phyloP scores from a whole-genome alignment of 164 flowering plant species.

The Kalanchoe fedtschenkoi region DNA sequence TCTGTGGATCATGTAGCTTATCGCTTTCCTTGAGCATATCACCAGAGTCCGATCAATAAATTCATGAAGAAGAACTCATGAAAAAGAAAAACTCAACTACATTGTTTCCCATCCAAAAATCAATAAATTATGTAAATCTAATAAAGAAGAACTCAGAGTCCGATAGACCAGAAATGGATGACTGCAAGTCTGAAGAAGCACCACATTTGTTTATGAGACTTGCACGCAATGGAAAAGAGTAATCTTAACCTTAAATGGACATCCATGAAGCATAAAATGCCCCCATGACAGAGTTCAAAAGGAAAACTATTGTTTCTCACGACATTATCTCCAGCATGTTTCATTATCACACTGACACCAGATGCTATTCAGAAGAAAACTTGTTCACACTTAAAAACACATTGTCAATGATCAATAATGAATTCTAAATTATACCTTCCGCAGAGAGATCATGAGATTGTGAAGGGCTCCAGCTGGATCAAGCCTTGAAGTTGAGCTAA shows the following conservation, averaged over 20 bases:
- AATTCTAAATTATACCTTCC: constrained; percentile 44
- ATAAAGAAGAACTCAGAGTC: constrained; percentile 31
- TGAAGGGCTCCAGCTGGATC: constrained; percentile 57
- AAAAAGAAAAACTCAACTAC: constrained; percentile 51
- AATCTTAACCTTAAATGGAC: too few species aligned
- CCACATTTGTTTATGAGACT: not conserved
- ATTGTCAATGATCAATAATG: not conserved
- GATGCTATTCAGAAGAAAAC: not conserved
- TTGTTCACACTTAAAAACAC: not conserved
- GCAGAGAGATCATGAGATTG: constrained; percentile 38
- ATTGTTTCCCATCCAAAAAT: constrained; percentile 38
- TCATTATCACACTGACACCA: too few species aligned
- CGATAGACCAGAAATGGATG: constrained; percentile 72
- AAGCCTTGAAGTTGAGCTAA: constrained; percentile 45
- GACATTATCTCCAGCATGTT: too few species aligned
- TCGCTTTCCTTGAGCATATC: constrained; percentile 16
- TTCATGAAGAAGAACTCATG: constrained; percentile 45
- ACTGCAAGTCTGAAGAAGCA: constrained; percentile 62
- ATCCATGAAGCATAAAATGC: too few species aligned
- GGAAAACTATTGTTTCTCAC: too few species aligned
- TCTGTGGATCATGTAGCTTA: constrained; percentile 30
- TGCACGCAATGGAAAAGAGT: too few species aligned
- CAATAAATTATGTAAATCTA: too few species aligned
- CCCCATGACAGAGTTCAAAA: too few species aligned
- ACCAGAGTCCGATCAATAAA: not conserved